Evolutionary conservation across 164 flowering plant species (phyloP), one percentile per base, ranked within the genome.

Genomic region (Paratinospora sagittata): DNA sequence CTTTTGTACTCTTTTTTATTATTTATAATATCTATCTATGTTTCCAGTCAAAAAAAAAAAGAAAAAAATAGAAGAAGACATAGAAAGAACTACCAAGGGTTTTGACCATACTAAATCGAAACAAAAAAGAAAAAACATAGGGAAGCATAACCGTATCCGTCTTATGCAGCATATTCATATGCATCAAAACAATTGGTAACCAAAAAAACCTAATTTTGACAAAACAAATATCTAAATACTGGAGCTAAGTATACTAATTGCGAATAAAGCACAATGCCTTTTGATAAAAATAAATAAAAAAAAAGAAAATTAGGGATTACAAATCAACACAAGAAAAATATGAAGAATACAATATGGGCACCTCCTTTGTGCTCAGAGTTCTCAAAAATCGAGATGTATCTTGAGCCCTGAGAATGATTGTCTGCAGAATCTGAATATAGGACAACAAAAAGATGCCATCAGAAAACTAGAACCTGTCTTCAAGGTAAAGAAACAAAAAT

Each of bases 361-460:
- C 98, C 97, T 95, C 98, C 74, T 95, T 95, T 21, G 98, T 92
- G 68, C 97, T 92, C 63, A 95, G 90, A 67, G 91, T 84, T 83
- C 96, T 86, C 74, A 80, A 81, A 41, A 89, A 49, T 57, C 82
- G 84, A 27, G 75, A 77, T 67, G 79, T 64, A 82, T 88, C 89
- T 79, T 82, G 84, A 69, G 90, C 93, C 47, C 92, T 86, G 37
- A 73, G 71, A 75, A 95, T 80, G 70, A 95, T 87, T 43, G 70
- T 83, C 79, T 93, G 97, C 82, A 95, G 83, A 81, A 95, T 89
- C 97, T 94, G 91, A 66, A 78, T 24, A 73, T 36, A 52, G 43
- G 73, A 16, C 63, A 72, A 16, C 70, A 64, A 14, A 39, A 73
- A 49, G 58, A 63, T 19, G 69, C 4, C 11, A 52, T 63, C 37